These are phyloP conservation scores for Ascoidea tarda DNA, from an alignment of 805 yeast species.

Conservation along the genomic window DNA sequence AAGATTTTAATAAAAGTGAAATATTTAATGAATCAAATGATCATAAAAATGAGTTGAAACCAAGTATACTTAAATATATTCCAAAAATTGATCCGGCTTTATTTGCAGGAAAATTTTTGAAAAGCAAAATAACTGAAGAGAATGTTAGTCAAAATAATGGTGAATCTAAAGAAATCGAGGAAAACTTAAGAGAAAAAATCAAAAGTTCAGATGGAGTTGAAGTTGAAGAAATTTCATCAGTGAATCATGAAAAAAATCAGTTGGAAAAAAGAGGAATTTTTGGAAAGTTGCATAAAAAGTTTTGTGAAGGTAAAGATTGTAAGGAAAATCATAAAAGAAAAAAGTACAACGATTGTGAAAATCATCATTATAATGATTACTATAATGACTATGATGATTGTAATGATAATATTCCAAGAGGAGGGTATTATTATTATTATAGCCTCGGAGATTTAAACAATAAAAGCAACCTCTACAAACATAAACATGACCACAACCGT, in stretches of 20 bases:
- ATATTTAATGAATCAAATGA: too few relatives aligned
- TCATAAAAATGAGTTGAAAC: neutral
- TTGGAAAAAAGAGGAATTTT: constrained; percentile 3
- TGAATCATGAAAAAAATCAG: constrained; percentile 9
- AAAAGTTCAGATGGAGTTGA: constrained; percentile 44
- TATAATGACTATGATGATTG: neutral
- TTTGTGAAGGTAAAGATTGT: constrained; percentile 4
- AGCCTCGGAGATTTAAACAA: too few relatives aligned
- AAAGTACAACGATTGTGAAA: neutral
- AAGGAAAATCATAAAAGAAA: constrained; percentile 5
- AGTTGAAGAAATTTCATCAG: neutral
- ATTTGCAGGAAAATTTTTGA: constrained; percentile 1
- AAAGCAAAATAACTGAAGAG: neutral
- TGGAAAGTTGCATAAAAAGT: neutral
- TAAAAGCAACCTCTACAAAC: too few relatives aligned
- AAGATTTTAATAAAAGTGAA: too few relatives aligned
- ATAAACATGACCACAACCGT: too few relatives aligned
- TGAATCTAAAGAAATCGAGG: constrained; percentile 10
- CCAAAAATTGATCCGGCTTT: constrained; percentile 1
- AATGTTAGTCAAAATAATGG: constrained; percentile 7
- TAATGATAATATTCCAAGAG: neutral
- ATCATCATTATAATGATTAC: constrained; percentile 8
- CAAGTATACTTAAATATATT: constrained; percentile 9
- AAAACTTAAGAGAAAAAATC: constrained; percentile 36
- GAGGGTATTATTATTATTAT: too few relatives aligned